Evolutionary conservation across 2,329 filamentous ascomycete species (phyloP).

Genomic region (Blastomyces gilchristii): DNA sequence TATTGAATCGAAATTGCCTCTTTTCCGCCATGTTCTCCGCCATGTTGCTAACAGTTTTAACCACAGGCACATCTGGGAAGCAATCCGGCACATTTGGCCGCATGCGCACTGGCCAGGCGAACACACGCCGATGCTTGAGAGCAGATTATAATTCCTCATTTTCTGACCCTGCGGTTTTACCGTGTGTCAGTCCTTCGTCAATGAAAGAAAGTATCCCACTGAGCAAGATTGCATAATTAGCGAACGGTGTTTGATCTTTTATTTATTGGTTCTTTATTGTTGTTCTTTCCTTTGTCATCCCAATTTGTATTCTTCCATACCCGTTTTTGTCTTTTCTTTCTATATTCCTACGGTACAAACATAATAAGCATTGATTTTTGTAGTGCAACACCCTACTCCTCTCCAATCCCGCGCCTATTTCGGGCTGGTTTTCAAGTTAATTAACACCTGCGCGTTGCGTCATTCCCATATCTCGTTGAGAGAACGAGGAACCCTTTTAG

Average conservation of each 20-base stretch:
- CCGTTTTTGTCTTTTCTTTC: not conserved
- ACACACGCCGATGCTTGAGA: constrained; percentile 61
- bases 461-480: not conserved
- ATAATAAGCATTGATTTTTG: not conserved
- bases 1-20: not conserved
- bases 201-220: not conserved
- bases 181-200: not conserved
- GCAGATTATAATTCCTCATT: constrained; percentile 53
- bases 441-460: not conserved
- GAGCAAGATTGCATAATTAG: constrained; percentile 8
- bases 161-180: not conserved
- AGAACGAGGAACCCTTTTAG: not conserved
- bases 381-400: not conserved
- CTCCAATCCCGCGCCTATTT: not conserved
- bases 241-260: constrained; percentile 8
- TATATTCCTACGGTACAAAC: not conserved
- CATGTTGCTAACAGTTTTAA: constrained; percentile 8
- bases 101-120: constrained; percentile 74
- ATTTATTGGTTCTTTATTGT: not conserved
- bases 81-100: constrained; percentile 83
- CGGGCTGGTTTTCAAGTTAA: not conserved
- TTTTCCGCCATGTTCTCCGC: not conserved
- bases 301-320: not conserved
- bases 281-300: constrained; percentile 5
- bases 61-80: constrained; percentile 81